These are phyloP conservation scores for Byssoonygena ceratinophila DNA, from an alignment of 2,329 filamentous ascomycete genomes.

Conservation along the genomic window DNA sequence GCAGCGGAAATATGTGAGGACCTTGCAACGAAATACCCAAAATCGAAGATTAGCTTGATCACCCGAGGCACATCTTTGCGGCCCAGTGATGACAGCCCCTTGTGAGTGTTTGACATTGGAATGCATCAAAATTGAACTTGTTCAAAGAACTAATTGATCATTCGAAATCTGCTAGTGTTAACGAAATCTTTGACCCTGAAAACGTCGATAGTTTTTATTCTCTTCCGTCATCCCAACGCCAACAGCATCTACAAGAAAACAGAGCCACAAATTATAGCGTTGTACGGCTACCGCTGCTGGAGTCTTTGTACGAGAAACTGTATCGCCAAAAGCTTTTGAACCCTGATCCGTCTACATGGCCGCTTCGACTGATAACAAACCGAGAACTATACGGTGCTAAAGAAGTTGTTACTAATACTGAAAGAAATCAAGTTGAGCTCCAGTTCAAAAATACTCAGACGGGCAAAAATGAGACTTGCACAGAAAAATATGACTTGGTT, in stretches of 20 bases:
- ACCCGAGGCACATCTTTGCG: constrained; percentile 75
- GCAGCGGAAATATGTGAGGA: constrained; percentile 94
- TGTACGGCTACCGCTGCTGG: constrained; percentile 79
- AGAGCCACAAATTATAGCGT: constrained; percentile 90
- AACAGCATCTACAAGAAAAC: constrained; percentile 54
- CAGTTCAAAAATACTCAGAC: constrained; percentile 11
- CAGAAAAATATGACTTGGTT: constrained; percentile 60
- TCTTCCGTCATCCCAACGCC: constrained; percentile 53
- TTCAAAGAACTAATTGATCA: neutral
- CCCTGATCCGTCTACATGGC: constrained; percentile 62
- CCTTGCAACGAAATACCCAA: constrained; percentile 69
- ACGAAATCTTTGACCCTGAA: constrained; percentile 89
- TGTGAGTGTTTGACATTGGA: constrained; percentile 49
- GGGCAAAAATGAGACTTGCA: constrained; percentile 13
- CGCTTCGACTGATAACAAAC: constrained; percentile 65
- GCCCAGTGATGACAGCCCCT: constrained; percentile 91
- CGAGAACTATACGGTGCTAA: constrained; percentile 56
- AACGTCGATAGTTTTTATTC: constrained; percentile 68
- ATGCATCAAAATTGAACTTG: neutral
- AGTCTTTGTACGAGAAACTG: constrained; percentile 75
- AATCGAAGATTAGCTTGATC: constrained; percentile 63
- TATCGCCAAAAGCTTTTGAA: constrained; percentile 73
- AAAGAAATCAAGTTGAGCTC: constrained; percentile 20
- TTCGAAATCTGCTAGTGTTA: constrained; percentile 51
- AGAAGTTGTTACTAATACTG: constrained; percentile 36